These are phyloP conservation scores for Brasenia schreberi DNA, from an alignment of 164 flowering plant species.

Conservation along the genomic window DNA sequence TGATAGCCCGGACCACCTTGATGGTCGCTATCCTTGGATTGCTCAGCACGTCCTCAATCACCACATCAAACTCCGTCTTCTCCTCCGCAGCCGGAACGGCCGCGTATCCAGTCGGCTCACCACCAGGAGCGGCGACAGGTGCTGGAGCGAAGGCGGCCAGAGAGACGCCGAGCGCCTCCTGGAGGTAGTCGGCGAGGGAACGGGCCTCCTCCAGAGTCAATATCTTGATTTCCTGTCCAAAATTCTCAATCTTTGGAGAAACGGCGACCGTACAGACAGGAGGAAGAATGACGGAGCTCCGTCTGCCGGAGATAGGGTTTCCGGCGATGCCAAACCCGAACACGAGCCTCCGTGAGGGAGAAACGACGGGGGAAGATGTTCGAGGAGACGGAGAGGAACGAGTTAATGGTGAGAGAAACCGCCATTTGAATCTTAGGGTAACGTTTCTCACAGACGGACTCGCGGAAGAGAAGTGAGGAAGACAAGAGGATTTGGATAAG, in stretches of 20 bases:
- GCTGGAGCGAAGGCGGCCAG: constrained; percentile 85
- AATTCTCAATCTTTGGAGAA: constrained; percentile 46
- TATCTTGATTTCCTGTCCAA: constrained; percentile 42
- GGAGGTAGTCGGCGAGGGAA: constrained; percentile 58
- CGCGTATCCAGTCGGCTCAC: constrained; percentile 31
- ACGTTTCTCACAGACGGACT: neutral
- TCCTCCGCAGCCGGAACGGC: constrained; percentile 58
- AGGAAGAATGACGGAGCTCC: constrained; percentile 25
- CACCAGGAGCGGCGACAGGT: constrained; percentile 29
- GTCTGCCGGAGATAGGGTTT: constrained; percentile 8
- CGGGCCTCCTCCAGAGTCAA: constrained; percentile 68
- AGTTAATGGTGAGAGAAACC: constrained; percentile 20
- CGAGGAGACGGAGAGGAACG: constrained; percentile 23
- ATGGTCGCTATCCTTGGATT: constrained; percentile 75
- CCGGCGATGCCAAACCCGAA: constrained; percentile 13
- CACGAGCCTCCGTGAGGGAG: constrained; percentile 18
- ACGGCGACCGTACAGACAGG: constrained; percentile 41
- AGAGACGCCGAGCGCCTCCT: constrained; percentile 87
- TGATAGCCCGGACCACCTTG: constrained; percentile 78
- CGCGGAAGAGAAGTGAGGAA: constrained; percentile 1
- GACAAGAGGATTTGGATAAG: neutral
- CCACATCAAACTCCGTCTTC: constrained; percentile 95
- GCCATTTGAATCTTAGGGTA: constrained; percentile 11
- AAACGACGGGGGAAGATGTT: constrained; percentile 3
- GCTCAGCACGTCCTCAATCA: constrained; percentile 84